phyloP scores from a whole-genome alignment of 2,329 filamentous ascomycete species.

The Trichoderma gracile region DNA sequence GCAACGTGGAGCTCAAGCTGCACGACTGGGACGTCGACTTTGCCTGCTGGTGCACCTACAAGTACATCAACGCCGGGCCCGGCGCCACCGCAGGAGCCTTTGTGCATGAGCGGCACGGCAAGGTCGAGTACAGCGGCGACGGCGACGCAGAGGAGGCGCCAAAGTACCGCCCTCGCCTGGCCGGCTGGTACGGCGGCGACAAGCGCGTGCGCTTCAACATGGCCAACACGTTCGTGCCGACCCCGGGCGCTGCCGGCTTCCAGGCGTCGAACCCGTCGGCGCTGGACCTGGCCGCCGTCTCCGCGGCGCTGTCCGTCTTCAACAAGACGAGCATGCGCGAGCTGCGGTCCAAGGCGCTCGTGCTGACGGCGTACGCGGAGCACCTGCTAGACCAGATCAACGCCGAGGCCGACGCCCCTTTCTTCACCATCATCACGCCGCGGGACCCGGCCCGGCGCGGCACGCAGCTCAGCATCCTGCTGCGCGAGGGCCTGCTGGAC shows the following conservation, averaged over 20 bases:
- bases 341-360: constrained; percentile 69
- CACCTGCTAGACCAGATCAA: constrained; percentile 56
- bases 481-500: constrained; percentile 71
- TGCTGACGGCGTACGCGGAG: constrained; percentile 76
- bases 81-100: constrained; percentile 79
- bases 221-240: constrained; percentile 77
- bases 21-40: constrained; percentile 93
- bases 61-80: constrained; percentile 86
- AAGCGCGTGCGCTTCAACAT: constrained; percentile 77
- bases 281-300: constrained; percentile 73
- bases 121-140: constrained; percentile 48
- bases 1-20: constrained; percentile 75
- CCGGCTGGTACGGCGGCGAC: constrained; percentile 87
- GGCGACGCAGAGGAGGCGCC: constrained; percentile 39
- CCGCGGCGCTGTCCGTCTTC: constrained; percentile 73
- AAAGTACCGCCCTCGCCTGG: constrained; percentile 64
- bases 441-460: constrained; percentile 67
- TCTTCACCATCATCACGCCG: constrained; percentile 69
- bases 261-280: constrained; percentile 83
- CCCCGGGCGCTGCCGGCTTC: constrained; percentile 75
- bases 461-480: constrained; percentile 74
- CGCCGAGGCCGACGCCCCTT: constrained; percentile 37
- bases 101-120: constrained; percentile 73
- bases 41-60: constrained; percentile 91
- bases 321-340: constrained; percentile 67